These are phyloP conservation scores for Laguncularia racemosa DNA, from an alignment of 345 rosid genomes.

Conservation along the genomic window DNA sequence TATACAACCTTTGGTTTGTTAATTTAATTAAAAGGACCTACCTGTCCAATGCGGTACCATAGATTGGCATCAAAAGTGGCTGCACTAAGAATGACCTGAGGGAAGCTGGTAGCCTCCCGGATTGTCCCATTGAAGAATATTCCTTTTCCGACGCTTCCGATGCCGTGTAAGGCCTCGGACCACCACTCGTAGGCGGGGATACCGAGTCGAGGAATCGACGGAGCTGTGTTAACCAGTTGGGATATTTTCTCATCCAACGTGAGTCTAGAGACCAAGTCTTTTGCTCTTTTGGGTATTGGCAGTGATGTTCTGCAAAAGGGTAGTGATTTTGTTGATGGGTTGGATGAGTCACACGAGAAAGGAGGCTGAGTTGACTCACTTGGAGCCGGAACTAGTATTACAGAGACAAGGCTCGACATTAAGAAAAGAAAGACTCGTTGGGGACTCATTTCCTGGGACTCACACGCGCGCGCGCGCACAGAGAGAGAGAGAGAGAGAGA, in stretches of 20 bases:
- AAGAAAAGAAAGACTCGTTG: no score
- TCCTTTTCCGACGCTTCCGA: constrained; percentile 46
- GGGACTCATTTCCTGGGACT: no score
- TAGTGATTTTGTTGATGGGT: constrained; percentile 37
- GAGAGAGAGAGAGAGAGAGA: no score
- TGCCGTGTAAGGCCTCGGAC: constrained; percentile 92
- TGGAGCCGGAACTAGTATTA: no score
- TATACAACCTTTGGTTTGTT: no score
- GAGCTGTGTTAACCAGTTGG: constrained; percentile 67
- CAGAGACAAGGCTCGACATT: no score
- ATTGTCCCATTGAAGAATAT: constrained; percentile 48
- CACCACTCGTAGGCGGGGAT: constrained; percentile 85
- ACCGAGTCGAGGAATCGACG: constrained; percentile 67
- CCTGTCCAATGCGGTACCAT: constrained; percentile 91
- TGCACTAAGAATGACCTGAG: constrained; percentile 75
- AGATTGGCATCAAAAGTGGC: constrained; percentile 63
- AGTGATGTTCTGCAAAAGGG: constrained; percentile 53
- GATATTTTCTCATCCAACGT: constrained; percentile 74
- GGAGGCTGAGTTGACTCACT: constrained; percentile 22
- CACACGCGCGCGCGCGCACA: no score
- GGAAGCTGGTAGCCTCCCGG: constrained; percentile 75
- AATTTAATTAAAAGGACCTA: constrained; percentile 1
- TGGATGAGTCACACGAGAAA: constrained; percentile 44
- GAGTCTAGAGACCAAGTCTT: constrained; percentile 64
- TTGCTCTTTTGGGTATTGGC: constrained; percentile 43